These are phyloP conservation scores for Schizophyllum commune DNA, from an alignment of 1,284 basidiomycete species.

Conservation along the genomic window DNA sequence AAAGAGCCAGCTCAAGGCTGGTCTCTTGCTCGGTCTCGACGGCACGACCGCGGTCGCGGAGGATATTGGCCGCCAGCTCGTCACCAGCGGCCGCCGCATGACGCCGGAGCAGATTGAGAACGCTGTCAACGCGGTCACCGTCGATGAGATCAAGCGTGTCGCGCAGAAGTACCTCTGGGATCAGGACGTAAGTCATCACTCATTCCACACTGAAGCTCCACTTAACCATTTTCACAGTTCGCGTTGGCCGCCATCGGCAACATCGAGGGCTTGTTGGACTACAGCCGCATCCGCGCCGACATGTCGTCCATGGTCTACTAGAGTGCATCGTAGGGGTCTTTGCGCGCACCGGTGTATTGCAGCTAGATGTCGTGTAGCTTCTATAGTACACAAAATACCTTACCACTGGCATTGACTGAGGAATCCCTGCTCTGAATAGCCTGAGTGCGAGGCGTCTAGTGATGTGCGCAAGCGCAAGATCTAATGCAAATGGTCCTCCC, in stretches of 20 bases:
- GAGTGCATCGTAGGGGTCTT: background rate
- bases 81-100: slow-evolving; percentile 86
- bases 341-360: background rate
- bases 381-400: background rate
- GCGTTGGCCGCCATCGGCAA: slow-evolving; percentile 79
- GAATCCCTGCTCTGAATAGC: background rate
- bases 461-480: too few relatives aligned
- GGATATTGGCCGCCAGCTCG: slow-evolving; percentile 96
- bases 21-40: slow-evolving; percentile 84
- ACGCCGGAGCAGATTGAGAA: slow-evolving; percentile 93
- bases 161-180: slow-evolving; percentile 98
- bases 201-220: background rate
- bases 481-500: too few relatives aligned
- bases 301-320: slow-evolving; percentile 74
- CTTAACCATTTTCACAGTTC: slow-evolving; percentile 38
- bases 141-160: slow-evolving; percentile 89
- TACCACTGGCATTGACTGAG: background rate
- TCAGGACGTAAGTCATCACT: slow-evolving; percentile 62
- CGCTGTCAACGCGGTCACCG: slow-evolving; percentile 83
- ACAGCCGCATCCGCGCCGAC: slow-evolving; percentile 74
- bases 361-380: background rate
- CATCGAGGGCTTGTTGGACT: slow-evolving; percentile 83
- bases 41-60: slow-evolving; percentile 96
- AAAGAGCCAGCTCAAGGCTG: slow-evolving; percentile 97
- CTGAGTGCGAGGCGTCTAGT: too few relatives aligned